Percentiles rank a stretch among this genome's conserved stretches.
These are phyloP conservation scores for Chlorophyllum brunneum DNA, from an alignment of 768 basidiomycete species.

Conservation along the genomic window DNA sequence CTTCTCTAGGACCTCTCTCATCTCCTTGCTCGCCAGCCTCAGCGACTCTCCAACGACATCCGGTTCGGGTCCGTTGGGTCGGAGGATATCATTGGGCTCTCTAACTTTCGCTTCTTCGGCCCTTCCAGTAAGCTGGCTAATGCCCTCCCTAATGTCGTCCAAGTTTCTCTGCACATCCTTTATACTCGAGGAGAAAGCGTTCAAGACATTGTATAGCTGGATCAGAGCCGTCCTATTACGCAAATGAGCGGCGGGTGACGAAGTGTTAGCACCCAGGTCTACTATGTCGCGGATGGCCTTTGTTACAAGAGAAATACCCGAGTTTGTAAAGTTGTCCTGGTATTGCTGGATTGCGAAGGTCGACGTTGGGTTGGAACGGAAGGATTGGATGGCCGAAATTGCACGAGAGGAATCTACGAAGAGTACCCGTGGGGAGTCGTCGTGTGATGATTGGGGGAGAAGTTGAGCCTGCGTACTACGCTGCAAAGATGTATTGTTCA, in stretches of 20 bases:
- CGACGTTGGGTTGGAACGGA: conserved; percentile 44
- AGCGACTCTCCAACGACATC: conserved; percentile 33
- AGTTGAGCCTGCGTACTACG: conserved; percentile 15
- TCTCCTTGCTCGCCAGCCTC: conserved; percentile 30
- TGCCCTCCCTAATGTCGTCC: conserved; percentile 28
- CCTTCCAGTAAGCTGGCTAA: conserved; percentile 32
- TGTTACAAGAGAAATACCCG: conserved; percentile 50
- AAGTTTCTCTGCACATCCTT: conserved; percentile 27
- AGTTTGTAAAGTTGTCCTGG: conserved; percentile 58
- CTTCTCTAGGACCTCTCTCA: conserved; percentile 35
- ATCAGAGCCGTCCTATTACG: conserved; percentile 33
- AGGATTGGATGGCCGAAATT: conserved; percentile 42
- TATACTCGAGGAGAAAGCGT: conserved; percentile 31
- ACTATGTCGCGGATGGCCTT: conserved; percentile 28
- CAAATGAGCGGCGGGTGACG: conserved; percentile 20
- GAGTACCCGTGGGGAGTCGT: conserved; percentile 32
- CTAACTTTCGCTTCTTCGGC: conserved; percentile 37
- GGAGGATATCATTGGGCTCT: conserved; percentile 34
- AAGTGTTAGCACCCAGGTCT: conserved; percentile 8
- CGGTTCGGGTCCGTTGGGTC: not conserved
- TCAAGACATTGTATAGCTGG: conserved; percentile 37
- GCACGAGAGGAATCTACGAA: conserved; percentile 61
- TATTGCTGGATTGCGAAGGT: conserved; percentile 55
- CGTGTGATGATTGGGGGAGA: conserved; percentile 17
- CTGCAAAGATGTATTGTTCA: conserved; percentile 10